Percentiles rank a stretch among this genome's conserved stretches.
Conservation (phyloP, 129 eudicot species). For the Smallanthus sonchifolius region DNA sequence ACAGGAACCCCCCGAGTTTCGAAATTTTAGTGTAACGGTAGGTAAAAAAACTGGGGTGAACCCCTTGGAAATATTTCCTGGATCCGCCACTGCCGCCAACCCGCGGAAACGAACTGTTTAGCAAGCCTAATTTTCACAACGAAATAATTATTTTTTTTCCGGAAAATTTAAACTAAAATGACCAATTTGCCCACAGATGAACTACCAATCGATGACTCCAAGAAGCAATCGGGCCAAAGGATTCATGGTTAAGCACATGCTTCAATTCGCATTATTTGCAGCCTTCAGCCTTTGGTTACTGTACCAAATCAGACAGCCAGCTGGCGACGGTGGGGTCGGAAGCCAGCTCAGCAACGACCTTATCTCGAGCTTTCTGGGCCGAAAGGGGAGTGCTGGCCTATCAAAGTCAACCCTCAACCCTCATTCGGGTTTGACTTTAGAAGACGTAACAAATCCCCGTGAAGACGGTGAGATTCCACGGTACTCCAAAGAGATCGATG, state of each 20-base stretch:
- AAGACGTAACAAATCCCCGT: constrained; percentile 24
- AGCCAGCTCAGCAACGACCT: constrained; percentile 11
- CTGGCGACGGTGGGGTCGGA: background rate
- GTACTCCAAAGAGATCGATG: constrained; percentile 24
- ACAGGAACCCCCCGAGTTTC: too few relatives aligned
- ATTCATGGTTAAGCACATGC: background rate
- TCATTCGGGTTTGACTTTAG: constrained; percentile 24
- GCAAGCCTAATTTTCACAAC: too few relatives aligned
- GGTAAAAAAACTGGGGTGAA: too few relatives aligned
- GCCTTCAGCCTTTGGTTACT: constrained; percentile 39
- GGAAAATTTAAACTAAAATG: background rate
- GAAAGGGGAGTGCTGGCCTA: constrained; percentile 23
- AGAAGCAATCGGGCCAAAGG: constrained; percentile 27
- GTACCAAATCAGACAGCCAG: constrained; percentile 28
- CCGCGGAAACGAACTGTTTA: too few relatives aligned
- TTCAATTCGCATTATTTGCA: constrained; percentile 27
- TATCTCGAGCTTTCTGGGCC: constrained; percentile 20
- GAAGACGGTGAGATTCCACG: constrained; percentile 35
- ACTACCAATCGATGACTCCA: constrained; percentile 31
- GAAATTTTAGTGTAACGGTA: too few relatives aligned
- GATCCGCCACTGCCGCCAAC: too few relatives aligned
- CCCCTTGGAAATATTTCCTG: too few relatives aligned
- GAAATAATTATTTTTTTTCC: too few relatives aligned
- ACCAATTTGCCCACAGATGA: background rate
- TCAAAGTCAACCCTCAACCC: constrained; percentile 17